Conservation (phyloP, 23 red algal genomes). For the Gracilaria domingensis region DNA sequence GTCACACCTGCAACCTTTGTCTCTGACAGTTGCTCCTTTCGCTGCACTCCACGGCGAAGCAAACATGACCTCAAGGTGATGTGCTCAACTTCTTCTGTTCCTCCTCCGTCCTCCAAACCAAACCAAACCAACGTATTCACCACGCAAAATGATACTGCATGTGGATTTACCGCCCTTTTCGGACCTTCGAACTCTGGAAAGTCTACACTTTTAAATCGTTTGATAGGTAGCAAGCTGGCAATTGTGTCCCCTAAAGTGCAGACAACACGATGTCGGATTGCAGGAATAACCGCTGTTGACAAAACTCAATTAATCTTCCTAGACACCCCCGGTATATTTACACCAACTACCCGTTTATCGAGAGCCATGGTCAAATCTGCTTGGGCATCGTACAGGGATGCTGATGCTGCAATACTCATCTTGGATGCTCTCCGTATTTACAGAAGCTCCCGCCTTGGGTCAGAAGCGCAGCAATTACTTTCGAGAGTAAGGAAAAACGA, state of each 20-base stretch:
- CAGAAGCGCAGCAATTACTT: constrained; percentile 14
- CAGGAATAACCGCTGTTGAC: constrained; percentile 76
- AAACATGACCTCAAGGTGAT: background rate
- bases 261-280: constrained; percentile 88
- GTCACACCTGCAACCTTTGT: background rate
- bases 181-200: constrained; percentile 98
- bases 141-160: constrained; percentile 40
- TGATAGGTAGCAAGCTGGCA: constrained; percentile 92
- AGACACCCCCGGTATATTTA: constrained; percentile 97
- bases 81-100: background rate
- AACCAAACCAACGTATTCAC: background rate
- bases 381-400: constrained; percentile 64
- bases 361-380: constrained; percentile 94
- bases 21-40: background rate
- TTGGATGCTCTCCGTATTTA: constrained; percentile 72
- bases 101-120: background rate
- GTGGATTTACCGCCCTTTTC: constrained; percentile 91
- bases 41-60: background rate
- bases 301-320: constrained; percentile 82
- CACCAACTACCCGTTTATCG: constrained; percentile 70
- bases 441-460: background rate
- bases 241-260: constrained; percentile 98
- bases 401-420: constrained; percentile 86
- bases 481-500: constrained; percentile 17
- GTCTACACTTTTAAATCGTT: constrained; percentile 93